phyloP scores from a whole-genome alignment of 495 filamentous ascomycete genomes.

The Trichoderma gamsii region DNA sequence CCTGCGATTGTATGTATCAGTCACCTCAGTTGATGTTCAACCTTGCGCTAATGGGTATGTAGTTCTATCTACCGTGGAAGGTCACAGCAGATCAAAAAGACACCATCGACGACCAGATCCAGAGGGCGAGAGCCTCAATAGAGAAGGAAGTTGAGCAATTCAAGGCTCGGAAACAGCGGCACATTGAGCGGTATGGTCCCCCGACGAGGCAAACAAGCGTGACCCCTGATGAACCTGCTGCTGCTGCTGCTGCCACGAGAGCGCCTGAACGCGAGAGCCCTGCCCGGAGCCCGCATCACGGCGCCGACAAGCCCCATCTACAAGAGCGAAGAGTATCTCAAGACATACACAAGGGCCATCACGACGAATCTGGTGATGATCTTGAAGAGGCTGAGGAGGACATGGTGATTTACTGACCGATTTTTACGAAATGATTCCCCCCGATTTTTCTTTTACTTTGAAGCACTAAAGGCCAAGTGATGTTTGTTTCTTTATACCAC shows the following conservation, averaged over 20 bases:
- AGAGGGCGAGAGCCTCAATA: constrained; percentile 40
- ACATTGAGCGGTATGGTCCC: constrained; percentile 26
- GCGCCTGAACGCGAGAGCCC: constrained; percentile 19
- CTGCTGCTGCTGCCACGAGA: neutral
- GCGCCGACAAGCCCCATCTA: constrained; percentile 12
- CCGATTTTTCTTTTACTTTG: neutral
- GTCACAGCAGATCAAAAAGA: constrained; percentile 48
- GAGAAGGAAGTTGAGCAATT: constrained; percentile 41
- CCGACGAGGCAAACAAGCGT: constrained; percentile 14
- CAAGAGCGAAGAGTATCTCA: constrained; percentile 22
- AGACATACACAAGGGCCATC: constrained; percentile 38
- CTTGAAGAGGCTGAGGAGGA: constrained; percentile 74
- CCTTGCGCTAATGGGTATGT: constrained; percentile 21
- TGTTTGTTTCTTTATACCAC: neutral
- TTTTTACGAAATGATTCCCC: constrained; percentile 8
- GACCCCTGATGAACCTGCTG: constrained; percentile 15
- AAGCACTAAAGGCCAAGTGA: constrained; percentile 11
- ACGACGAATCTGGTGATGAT: constrained; percentile 61
- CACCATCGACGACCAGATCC: constrained; percentile 42
- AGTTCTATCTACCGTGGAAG: constrained; percentile 92
- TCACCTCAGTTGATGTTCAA: constrained; percentile 19
- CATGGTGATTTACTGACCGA: constrained; percentile 71
- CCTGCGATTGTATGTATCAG: constrained; percentile 66
- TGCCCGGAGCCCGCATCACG: constrained; percentile 21
- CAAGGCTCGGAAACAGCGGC: constrained; percentile 30